Evolutionary conservation across 1,284 basidiomycete species (phyloP), one percentile per base, ranked within the genome.

Genomic region (Moesziomyces globuligerus): DNA sequence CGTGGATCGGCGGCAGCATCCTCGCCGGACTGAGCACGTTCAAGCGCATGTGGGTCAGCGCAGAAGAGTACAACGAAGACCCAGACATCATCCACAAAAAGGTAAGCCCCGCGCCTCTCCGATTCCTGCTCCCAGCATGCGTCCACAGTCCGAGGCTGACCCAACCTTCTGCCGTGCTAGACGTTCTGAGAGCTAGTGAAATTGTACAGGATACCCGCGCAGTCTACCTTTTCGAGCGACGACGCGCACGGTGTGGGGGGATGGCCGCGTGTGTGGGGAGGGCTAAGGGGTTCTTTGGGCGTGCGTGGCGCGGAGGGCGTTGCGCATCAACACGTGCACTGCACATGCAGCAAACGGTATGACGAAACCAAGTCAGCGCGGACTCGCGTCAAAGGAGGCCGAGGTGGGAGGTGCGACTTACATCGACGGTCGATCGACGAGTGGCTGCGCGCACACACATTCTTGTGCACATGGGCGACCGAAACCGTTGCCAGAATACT

Each of bases 1-100:
- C 95, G 23, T 99, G 96, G 96, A 98, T 99, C 76, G 96, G 96
- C 49, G 95, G 95, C 5, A 76, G 72, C 45, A 83, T 83, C 48
- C 85, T 98, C 52, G 95, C 95, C 42, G 94, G 95, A 37, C 84
- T 98, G 60, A 94, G 89, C 75, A 97, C 96, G 20, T 98, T 98
- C 86, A 98, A 94, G 85, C 96, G 96, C 51, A 79, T 81, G 78
- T 81, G 79, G 79, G 93, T 98, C 44, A 96, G 93, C 39, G 94
- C 95, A 39, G 96, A 99, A 83, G 96, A 98, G 84, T 99, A 98
- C 83, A 93, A 95, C 84, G 96, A 99, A 84, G 96, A 98, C 85
- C 95, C 94, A 43, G 94, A 97, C 79, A 91, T 97, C 79, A 97
- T 97, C 79, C 94, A 97, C 84, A 93, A 91, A 25, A 72, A 72